A percentile compares a stretch with the other conserved stretches of the same genome.
phyloP scores from a whole-genome alignment of 805 yeast species.

The Yamadazyma sp. region DNA sequence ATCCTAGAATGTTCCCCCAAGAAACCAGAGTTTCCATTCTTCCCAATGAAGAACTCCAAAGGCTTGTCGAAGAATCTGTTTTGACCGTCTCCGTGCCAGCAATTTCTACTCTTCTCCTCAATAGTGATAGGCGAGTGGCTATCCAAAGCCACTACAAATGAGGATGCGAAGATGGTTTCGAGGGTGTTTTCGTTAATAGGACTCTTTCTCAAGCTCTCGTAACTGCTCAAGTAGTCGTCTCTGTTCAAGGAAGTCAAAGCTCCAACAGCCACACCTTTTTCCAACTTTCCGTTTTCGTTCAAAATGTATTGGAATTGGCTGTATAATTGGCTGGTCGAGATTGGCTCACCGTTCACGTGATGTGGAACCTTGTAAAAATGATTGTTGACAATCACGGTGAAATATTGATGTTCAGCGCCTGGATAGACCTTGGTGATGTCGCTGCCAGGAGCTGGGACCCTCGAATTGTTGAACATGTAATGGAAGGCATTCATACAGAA shows the following conservation, averaged over 20 bases:
- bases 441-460: constrained; percentile 67
- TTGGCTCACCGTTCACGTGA: constrained; percentile 46
- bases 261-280: constrained; percentile 62
- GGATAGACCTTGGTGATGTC: constrained; percentile 63
- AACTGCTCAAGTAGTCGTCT: constrained; percentile 71
- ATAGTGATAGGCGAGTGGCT: constrained; percentile 67
- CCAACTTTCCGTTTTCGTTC: constrained; percentile 40
- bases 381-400: constrained; percentile 72
- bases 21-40: constrained; percentile 88
- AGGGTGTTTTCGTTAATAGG: constrained; percentile 64
- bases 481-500: constrained; percentile 92
- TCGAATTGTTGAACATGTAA: constrained; percentile 85
- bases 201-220: constrained; percentile 54
- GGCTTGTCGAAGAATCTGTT: constrained; percentile 94
- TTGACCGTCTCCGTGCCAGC: constrained; percentile 95
- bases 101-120: constrained; percentile 78
- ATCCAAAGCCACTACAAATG: constrained; percentile 82
- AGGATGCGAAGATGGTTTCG: constrained; percentile 68
- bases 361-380: constrained; percentile 77
- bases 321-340: constrained; percentile 51
- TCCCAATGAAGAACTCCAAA: constrained; percentile 74
- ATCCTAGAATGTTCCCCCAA: constrained; percentile 95
- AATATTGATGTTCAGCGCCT: constrained; percentile 56
- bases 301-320: constrained; percentile 58
- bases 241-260: constrained; percentile 81